Conservation (phyloP, 169 alveolate species). For the Plasmodium blacklocki region DNA sequence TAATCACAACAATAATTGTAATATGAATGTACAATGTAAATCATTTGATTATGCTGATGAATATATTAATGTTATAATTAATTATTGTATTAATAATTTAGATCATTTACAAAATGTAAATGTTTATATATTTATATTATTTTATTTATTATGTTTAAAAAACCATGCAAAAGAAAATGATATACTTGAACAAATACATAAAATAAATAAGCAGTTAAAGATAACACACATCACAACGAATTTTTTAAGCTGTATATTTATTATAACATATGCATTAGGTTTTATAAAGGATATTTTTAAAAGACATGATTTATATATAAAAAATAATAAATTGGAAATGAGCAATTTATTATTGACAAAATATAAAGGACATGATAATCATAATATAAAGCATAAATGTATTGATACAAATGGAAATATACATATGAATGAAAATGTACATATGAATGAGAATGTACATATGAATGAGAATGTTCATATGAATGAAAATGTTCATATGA, state of each 20-base stretch:
- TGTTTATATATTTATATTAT: constrained; percentile 35
- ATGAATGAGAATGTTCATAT: too few relatives aligned
- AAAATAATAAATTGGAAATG: background rate
- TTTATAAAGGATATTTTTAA: background rate
- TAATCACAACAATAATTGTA: background rate
- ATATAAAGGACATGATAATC: too few relatives aligned
- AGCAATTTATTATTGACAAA: background rate
- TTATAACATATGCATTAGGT: constrained; percentile 25
- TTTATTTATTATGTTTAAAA: constrained; percentile 42
- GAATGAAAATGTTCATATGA: too few relatives aligned
- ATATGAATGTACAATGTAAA: background rate
- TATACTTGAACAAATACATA: constrained; percentile 2
- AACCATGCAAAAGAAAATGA: constrained; percentile 23
- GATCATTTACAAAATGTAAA: constrained; percentile 8
- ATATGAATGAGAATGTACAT: background rate
- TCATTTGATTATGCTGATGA: constrained; percentile 9
- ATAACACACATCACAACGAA: constrained; percentile 36
- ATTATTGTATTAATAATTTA: constrained; percentile 24
- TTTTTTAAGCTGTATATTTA: constrained; percentile 35
- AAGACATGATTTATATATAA: background rate
- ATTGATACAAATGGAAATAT: background rate
- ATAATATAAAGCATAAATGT: background rate
- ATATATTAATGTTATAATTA: constrained; percentile 31
- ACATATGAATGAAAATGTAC: background rate
- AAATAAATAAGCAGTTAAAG: background rate